Base-by-base conservation (phyloP, 345 rosid species). In the Euclidium syriacum region DNA sequence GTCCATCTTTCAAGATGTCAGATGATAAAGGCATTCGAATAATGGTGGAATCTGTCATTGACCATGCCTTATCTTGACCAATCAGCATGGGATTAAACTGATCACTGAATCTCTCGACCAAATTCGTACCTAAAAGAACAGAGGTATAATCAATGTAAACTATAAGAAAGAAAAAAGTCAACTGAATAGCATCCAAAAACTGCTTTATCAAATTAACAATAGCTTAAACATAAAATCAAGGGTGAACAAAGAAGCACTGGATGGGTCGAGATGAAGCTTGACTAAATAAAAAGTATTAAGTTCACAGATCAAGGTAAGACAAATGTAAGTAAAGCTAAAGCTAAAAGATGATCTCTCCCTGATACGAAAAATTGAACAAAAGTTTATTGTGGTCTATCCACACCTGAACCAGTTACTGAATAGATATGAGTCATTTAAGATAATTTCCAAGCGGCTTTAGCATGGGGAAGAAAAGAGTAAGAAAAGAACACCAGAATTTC, bases 1-100 rank as follows among this genome's bases (percentile, higher is more conserved):
- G 81, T 65, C 95, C 96, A 79, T 84, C 85, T 60, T 79, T 78
- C 77, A 85, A 74, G 73, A 83, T 81, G 52, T 83, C 88, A 40
- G 83, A 74, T 26, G 98, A 84, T 41, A 91, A 68, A 67, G 98
- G 96, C 95, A 91, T 91, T 66, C 98, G 87, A 64, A 91, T 84
- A 65, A 91, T 67, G 62, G 96, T 91, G 59, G 87, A 86, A 64
- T 84, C 90, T 41, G 74, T 60, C 60, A 82, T 66, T 42, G 88
- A 82, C 91, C 86, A 82, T 67, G 90, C 76, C 77, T 64, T 77
- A 61, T 77, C 77, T 73, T 85, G 80, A 75, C 76, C 91, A 78
- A 86, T 78, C 69, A 91, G 68, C 95, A 91, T 78, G 16, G 98
- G 95, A 68, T 67, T 74, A 75, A 91, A 91, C 47, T 91, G 98